These are phyloP conservation scores for Candolleomyces aberdarensis DNA, from an alignment of 768 basidiomycete species.

Conservation along the genomic window DNA sequence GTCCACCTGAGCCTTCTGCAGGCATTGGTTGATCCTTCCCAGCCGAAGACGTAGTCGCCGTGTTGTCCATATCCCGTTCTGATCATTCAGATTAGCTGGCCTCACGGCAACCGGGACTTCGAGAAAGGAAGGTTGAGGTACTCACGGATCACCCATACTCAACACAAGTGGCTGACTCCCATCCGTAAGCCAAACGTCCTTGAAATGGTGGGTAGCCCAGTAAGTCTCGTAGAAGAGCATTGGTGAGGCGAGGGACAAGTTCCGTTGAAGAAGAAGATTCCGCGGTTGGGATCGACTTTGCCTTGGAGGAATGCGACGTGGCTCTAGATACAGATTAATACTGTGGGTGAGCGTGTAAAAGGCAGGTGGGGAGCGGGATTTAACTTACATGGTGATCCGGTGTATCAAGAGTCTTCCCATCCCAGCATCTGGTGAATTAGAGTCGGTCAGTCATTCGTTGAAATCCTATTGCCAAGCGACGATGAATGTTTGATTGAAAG, in stretches of 20 bases:
- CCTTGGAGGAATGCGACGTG: constrained; percentile 8
- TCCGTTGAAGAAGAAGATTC: constrained; percentile 8
- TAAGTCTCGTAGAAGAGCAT: constrained; percentile 11
- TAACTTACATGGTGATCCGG: constrained; percentile 4
- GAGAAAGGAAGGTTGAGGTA: background rate
- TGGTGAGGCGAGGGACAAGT: constrained; percentile 8
- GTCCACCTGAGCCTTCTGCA: background rate
- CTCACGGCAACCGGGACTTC: background rate
- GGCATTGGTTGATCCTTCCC: constrained; percentile 10
- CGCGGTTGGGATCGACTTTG: background rate
- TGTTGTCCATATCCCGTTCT: constrained; percentile 11
- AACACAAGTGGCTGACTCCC: constrained; percentile 9
- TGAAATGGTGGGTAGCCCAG: constrained; percentile 9
- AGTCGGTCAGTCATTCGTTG: background rate
- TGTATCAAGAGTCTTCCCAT: constrained; percentile 4
- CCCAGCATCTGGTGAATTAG: constrained; percentile 3
- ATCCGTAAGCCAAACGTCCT: constrained; percentile 9
- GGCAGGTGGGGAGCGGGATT: background rate
- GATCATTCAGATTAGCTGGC: background rate
- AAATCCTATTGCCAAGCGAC: background rate
- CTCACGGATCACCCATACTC: constrained; percentile 9
- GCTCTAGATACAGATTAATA: background rate
- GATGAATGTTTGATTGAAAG: background rate
- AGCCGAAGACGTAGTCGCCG: constrained; percentile 12
- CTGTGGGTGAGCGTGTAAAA: background rate